These are phyloP conservation scores for Dalbergia cultrata DNA, from an alignment of 306 rosid species.

Conservation along the genomic window DNA sequence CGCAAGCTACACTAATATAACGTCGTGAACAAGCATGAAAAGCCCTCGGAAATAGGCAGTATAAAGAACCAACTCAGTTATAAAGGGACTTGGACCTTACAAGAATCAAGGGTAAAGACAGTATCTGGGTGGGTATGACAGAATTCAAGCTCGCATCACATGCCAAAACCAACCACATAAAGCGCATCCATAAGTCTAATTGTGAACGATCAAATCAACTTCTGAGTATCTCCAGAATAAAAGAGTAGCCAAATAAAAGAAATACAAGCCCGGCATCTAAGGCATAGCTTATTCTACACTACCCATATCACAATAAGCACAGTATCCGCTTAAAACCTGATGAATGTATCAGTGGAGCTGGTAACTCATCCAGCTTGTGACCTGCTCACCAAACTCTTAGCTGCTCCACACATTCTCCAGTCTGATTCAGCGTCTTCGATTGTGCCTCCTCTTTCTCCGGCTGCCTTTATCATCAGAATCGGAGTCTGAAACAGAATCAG, in stretches of 20 bases:
- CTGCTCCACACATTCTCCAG: constrained; percentile 27
- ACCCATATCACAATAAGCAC: constrained; percentile 34
- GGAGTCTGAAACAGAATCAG: constrained; percentile 76
- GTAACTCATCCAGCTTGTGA: constrained; percentile 1
- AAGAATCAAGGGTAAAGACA: neutral
- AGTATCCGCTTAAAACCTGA: constrained; percentile 16
- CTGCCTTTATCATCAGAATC: constrained; percentile 78
- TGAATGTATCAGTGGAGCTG: constrained; percentile 4
- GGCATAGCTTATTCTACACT: constrained; percentile 46
- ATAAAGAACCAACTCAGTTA: constrained; percentile 5
- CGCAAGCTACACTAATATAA: neutral
- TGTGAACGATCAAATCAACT: constrained; percentile 38
- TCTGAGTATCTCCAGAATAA: constrained; percentile 32
- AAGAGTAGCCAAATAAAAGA: neutral
- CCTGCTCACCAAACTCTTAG: constrained; percentile 23
- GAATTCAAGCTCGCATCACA: constrained; percentile 22
- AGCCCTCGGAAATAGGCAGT: neutral
- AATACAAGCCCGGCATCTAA: constrained; percentile 32
- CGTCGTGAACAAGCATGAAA: neutral
- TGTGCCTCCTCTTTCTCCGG: constrained; percentile 74
- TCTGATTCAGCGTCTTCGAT: constrained; percentile 57
- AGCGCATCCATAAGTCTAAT: constrained; percentile 9
- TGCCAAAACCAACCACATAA: constrained; percentile 32
- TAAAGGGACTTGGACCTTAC: neutral
- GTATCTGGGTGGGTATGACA: neutral